Evolutionary conservation across 2,329 filamentous ascomycete species (phyloP).

Genomic region (Claviceps lovelessii): DNA sequence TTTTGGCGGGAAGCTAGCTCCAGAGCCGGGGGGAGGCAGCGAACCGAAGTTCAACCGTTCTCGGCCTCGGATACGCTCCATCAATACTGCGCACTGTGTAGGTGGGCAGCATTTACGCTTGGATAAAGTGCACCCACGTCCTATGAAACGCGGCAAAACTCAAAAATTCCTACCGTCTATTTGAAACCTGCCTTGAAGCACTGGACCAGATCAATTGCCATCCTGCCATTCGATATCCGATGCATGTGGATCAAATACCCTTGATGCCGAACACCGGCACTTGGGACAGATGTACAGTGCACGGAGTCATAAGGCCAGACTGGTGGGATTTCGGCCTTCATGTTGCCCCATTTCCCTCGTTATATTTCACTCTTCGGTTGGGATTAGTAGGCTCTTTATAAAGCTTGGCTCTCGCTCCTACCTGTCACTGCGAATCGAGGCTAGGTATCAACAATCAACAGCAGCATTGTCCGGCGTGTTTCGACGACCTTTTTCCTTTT

Average conservation of each 20-base stretch:
- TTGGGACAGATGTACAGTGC: not conserved
- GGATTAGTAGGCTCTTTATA: not conserved
- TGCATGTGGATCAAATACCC: not conserved
- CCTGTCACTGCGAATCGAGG: not conserved
- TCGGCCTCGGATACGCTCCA: not conserved
- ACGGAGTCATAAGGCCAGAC: not conserved
- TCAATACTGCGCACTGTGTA: not conserved
- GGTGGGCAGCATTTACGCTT: not conserved
- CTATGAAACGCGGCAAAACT: not conserved
- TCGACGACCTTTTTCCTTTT: not conserved
- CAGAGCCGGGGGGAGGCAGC: not conserved
- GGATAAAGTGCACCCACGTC: not conserved
- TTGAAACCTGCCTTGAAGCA: not conserved
- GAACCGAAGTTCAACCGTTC: slow-evolving; percentile 14
- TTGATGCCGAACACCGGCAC: not conserved
- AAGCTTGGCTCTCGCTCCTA: not conserved
- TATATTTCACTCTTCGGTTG: not conserved
- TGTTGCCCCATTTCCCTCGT: not conserved
- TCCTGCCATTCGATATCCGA: not conserved
- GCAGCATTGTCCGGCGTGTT: not conserved
- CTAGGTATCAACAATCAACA: not conserved
- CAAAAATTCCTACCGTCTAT: not conserved
- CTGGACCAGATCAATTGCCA: not conserved
- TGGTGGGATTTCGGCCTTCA: not conserved
- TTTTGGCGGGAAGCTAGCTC: slow-evolving; percentile 16